Conservation (phyloP, 2,329 filamentous ascomycete species). For the Fusarium sp. region DNA sequence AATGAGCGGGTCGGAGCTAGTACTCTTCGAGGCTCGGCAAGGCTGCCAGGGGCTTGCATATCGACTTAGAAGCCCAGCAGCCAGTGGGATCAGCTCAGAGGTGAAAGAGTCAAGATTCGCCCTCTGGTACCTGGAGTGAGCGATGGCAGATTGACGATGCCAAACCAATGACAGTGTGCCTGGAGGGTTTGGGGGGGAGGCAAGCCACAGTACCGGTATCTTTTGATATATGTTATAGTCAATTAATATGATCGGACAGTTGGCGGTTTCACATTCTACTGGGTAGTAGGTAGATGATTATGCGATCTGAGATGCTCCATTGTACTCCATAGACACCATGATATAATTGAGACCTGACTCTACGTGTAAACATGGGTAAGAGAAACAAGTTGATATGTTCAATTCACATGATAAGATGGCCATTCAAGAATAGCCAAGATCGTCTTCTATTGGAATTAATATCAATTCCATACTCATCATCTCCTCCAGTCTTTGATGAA, state of each 20-base stretch:
- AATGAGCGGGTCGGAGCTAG: conserved; percentile 46
- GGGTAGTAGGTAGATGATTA: not conserved
- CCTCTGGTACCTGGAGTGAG: conserved; percentile 13
- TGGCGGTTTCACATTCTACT: not conserved
- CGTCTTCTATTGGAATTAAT: not conserved
- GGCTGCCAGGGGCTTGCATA: conserved; percentile 50
- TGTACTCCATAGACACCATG: no score
- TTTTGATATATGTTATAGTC: not conserved
- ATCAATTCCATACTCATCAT: not conserved
- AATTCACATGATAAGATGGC: not conserved
- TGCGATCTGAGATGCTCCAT: not conserved
- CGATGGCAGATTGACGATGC: conserved; percentile 1
- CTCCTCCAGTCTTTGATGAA: not conserved
- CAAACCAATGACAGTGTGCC: conserved; percentile 25
- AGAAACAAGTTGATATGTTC: not conserved
- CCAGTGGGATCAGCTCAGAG: conserved; percentile 28
- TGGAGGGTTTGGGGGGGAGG: conserved; percentile 7
- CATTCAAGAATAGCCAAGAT: not conserved
- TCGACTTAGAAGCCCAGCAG: conserved; percentile 28
- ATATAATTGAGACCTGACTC: no score
- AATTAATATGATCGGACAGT: not conserved
- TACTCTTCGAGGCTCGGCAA: conserved; percentile 44
- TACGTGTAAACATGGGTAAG: not conserved
- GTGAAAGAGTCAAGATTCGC: conserved; percentile 22
- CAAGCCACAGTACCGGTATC: conserved; percentile 16